phyloP scores from a whole-genome alignment of 768 basidiomycete species.

The Aureoboletus auriporus region DNA sequence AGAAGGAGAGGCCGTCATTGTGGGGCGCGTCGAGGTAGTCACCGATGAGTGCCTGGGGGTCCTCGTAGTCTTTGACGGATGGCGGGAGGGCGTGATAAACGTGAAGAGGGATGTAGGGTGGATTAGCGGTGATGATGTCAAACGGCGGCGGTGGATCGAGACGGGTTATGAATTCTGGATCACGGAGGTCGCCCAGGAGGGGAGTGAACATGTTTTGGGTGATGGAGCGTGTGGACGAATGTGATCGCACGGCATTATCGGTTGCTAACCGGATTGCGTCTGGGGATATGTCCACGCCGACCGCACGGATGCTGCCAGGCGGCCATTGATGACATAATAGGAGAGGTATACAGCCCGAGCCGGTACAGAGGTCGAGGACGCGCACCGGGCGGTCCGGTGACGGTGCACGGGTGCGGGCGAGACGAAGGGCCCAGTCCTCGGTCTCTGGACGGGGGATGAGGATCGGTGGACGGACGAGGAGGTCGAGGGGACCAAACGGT shows the following conservation, averaged over 20 bases:
- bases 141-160: slow-evolving; percentile 47
- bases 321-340: slow-evolving; percentile 70
- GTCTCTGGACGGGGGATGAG: slow-evolving; percentile 97
- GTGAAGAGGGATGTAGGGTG: slow-evolving; percentile 74
- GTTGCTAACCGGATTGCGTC: slow-evolving; percentile 49
- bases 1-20: slow-evolving; percentile 58
- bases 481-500: slow-evolving; percentile 81
- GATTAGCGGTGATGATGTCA: slow-evolving; percentile 81
- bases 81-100: slow-evolving; percentile 60
- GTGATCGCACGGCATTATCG: slow-evolving; percentile 38
- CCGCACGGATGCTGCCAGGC: slow-evolving; percentile 47
- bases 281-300: slow-evolving; percentile 66
- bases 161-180: slow-evolving; percentile 15
- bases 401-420: slow-evolving; percentile 42
- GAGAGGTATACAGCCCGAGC: slow-evolving; percentile 88
- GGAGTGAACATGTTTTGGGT: slow-evolving; percentile 30
- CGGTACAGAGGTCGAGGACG: slow-evolving; percentile 89
- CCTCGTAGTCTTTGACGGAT: slow-evolving; percentile 79
- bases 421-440: slow-evolving; percentile 70
- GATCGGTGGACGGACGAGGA: slow-evolving; percentile 70
- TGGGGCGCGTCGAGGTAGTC: slow-evolving; percentile 44
- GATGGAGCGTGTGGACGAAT: slow-evolving; percentile 5
- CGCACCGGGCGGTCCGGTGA: slow-evolving; percentile 26
- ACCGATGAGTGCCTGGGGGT: slow-evolving; percentile 76
- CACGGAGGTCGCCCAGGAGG: slow-evolving; percentile 44